Base-by-base conservation (phyloP, 2,329 filamentous ascomycete genomes). In the Colletotrichum filicis region DNA sequence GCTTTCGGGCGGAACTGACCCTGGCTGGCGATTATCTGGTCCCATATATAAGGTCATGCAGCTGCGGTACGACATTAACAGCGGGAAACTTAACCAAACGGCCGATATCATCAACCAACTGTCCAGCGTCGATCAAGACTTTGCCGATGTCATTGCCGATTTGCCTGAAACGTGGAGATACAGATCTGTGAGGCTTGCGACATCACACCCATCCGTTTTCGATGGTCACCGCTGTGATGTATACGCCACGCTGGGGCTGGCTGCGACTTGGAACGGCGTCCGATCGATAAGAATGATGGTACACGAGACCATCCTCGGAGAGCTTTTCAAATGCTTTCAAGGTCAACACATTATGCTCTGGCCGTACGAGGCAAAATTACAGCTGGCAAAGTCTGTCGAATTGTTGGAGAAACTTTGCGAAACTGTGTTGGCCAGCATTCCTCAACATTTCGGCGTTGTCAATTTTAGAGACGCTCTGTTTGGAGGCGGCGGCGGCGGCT, bases 401-500 rank as follows among this genome's bases (percentile, higher is more conserved):
- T 74, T 83, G 67, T 79, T 88, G 35, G 79, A 82, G 63, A 80
- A 80, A 62, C 79, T 87, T 30, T 80, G 83, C 65, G 79, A 83
- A 56, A 83, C 83, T 32, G 83, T 88, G 59, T 79, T 84, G 53
- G 85, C 86, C 57, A 87, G 83, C 64, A 82, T 87, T 2, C 87
- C 87, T 0, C 86, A 88, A 75, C 84, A 87, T 75, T 85, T 87
- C 56, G 86, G 86, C 37, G 79, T 87, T n/a, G 80, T 88, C 59
- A 84, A 81, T 70, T 81, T 84, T 12, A 79, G 78, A 61, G 83
- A 84, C 73, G 79, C 82, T 22, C 78, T 76, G 56, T 76, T 79
- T 32, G 77, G 77, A 52, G 74, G 72, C 35, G 14, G 67, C 66
- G 65, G 74, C 52, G 14, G 67, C 66, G 65, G 74, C 52, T 26